Percentiles rank a stretch among this genome's conserved stretches.
Conservation (phyloP, 192 early-diverging fungal genomes). For the Phycomyces blakesleeanus region DNA sequence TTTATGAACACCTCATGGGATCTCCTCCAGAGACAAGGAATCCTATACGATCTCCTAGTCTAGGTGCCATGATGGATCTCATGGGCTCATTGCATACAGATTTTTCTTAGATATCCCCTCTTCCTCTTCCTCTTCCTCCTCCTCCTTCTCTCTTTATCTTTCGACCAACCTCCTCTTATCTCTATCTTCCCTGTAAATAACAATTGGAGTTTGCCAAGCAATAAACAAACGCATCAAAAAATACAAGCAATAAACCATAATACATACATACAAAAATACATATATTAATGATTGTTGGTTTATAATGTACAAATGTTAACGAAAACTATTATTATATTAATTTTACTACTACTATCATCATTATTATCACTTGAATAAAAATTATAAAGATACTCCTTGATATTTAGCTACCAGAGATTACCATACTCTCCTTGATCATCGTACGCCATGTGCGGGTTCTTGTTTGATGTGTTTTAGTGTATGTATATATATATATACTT, state of each 20-base stretch:
- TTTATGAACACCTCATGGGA: conserved; percentile 15
- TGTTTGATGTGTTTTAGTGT: conserved; percentile 1
- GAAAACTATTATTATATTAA: no score
- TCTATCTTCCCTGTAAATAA: neutral
- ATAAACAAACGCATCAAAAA: neutral
- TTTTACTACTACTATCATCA: no score
- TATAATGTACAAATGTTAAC: no score
- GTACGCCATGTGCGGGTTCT: neutral
- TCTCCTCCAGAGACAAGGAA: conserved; percentile 1
- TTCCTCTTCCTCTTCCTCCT: neutral
- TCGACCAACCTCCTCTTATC: neutral
- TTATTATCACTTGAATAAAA: no score
- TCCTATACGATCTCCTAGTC: neutral
- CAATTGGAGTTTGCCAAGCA: neutral
- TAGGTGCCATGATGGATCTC: conserved; percentile 13
- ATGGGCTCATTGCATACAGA: conserved; percentile 8
- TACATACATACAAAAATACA: no score
- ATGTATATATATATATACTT: neutral
- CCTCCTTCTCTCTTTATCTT: neutral
- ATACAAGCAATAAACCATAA: neutral
- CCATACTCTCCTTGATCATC: conserved; percentile 12
- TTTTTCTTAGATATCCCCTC: neutral
- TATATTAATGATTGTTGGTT: no score
- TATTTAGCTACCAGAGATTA: neutral
- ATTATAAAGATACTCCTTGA: neutral